phyloP scores from a whole-genome alignment of 805 yeast species.

The Candida khao-thaluensis region DNA sequence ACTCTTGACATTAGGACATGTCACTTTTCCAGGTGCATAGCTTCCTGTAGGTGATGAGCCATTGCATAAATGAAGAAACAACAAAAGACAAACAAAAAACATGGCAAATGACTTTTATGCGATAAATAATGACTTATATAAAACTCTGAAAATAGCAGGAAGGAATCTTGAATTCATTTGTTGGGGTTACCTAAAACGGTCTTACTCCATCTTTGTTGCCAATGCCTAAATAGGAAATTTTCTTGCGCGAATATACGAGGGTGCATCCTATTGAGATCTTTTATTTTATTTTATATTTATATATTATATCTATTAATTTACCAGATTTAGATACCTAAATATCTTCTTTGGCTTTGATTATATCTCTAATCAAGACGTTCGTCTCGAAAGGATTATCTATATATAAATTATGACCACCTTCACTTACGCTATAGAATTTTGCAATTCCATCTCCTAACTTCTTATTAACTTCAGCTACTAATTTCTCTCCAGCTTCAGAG shows the following conservation, averaged over 20 bases:
- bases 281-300: too few species aligned
- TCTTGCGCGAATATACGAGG: too few species aligned
- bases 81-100: slow-evolving; percentile 3
- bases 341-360: slow-evolving; percentile 9
- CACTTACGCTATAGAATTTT: slow-evolving; percentile 25
- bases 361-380: slow-evolving; percentile 24
- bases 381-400: slow-evolving; percentile 47
- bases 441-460: slow-evolving; percentile 16
- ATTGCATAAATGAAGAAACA: background rate
- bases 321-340: too few species aligned
- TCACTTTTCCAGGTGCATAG: slow-evolving; percentile 31
- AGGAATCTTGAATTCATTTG: too few species aligned
- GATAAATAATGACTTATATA: too few species aligned
- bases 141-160: too few species aligned
- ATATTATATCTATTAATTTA: too few species aligned
- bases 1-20: slow-evolving; percentile 24
- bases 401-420: slow-evolving; percentile 46
- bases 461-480: slow-evolving; percentile 24
- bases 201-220: too few species aligned
- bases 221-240: too few species aligned
- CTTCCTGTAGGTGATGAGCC: slow-evolving; percentile 20
- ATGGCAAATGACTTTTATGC: background rate
- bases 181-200: too few species aligned
- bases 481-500: slow-evolving; percentile 47
- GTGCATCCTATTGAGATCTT: too few species aligned